Evolutionary conservation across 148 eudicot species (phyloP).

Genomic region (Rhododendron williamsianum): DNA sequence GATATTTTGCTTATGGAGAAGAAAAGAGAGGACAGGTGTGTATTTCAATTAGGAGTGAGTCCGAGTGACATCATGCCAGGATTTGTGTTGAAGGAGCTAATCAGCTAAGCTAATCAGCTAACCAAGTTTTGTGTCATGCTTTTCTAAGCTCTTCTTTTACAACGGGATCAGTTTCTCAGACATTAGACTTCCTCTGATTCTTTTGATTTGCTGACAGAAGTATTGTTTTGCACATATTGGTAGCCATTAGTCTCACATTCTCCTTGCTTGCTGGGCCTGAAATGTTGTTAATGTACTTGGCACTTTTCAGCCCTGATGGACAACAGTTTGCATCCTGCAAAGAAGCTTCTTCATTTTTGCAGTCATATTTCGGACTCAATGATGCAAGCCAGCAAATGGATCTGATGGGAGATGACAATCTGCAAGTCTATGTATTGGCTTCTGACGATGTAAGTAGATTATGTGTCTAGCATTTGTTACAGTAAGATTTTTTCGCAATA

Average conservation of each 20-base stretch:
- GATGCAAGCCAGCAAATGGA: constrained; percentile 34
- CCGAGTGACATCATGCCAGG: background rate
- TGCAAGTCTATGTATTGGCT: constrained; percentile 23
- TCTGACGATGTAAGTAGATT: constrained; percentile 30
- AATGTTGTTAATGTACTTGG: constrained; percentile 12
- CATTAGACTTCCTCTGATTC: background rate
- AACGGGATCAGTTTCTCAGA: background rate
- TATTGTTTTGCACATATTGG: background rate
- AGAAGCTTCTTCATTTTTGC: constrained; percentile 53
- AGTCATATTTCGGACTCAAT: constrained; percentile 35
- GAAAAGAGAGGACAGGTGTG: background rate
- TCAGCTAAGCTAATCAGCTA: background rate
- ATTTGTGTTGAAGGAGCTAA: background rate
- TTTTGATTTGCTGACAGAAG: background rate
- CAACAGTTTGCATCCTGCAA: constrained; percentile 59
- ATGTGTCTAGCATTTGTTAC: background rate
- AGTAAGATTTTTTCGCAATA: background rate
- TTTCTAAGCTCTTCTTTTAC: constrained; percentile 6
- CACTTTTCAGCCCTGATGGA: constrained; percentile 52
- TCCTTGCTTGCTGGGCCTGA: constrained; percentile 8
- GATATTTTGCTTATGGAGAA: background rate
- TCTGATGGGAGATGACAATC: constrained; percentile 24
- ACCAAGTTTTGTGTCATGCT: background rate
- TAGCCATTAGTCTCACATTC: background rate
- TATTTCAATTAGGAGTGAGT: background rate